phyloP scores from a whole-genome alignment of 805 yeast genomes.

The Candida bentonensis region DNA sequence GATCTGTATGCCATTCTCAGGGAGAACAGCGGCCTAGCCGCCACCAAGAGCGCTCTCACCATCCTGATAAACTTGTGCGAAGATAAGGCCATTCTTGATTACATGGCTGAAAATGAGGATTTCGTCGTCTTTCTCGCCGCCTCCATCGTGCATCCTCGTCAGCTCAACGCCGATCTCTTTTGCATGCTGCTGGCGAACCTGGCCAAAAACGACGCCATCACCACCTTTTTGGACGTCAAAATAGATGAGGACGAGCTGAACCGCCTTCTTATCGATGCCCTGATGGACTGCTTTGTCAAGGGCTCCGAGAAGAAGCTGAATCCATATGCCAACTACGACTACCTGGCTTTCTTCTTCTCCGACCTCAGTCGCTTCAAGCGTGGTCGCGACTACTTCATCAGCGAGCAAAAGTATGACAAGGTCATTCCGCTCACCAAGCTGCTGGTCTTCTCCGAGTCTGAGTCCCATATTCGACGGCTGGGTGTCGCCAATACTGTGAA shows the following conservation, averaged over 20 bases:
- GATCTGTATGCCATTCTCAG: slow-evolving; percentile 52
- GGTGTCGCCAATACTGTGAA: slow-evolving; percentile 90
- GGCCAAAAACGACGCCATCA: slow-evolving; percentile 60
- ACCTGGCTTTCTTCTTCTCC: slow-evolving; percentile 76
- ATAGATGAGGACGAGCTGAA: slow-evolving; percentile 45
- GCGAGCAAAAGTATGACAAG: slow-evolving; percentile 56
- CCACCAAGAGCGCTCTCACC: slow-evolving; percentile 39
- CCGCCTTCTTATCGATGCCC: slow-evolving; percentile 47
- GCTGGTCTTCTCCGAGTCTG: slow-evolving; percentile 69
- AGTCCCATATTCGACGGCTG: slow-evolving; percentile 65
- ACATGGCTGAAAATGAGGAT: slow-evolving; percentile 49
- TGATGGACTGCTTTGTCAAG: slow-evolving; percentile 80
- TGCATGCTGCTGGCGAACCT: slow-evolving; percentile 75
- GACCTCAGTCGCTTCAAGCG: slow-evolving; percentile 60
- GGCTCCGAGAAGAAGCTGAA: slow-evolving; percentile 64
- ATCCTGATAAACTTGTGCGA: slow-evolving; percentile 75
- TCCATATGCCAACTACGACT: slow-evolving; percentile 63
- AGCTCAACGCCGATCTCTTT: slow-evolving; percentile 64
- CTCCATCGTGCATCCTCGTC: slow-evolving; percentile 32
- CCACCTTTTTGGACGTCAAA: slow-evolving; percentile 32
- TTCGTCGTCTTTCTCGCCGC: slow-evolving; percentile 25
- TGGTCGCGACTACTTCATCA: slow-evolving; percentile 56
- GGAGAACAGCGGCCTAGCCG: slow-evolving; percentile 28
- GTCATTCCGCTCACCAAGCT: slow-evolving; percentile 73
- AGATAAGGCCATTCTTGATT: slow-evolving; percentile 44